phyloP scores from a whole-genome alignment of 495 filamentous ascomycete species.

The Talaromyces liani region DNA sequence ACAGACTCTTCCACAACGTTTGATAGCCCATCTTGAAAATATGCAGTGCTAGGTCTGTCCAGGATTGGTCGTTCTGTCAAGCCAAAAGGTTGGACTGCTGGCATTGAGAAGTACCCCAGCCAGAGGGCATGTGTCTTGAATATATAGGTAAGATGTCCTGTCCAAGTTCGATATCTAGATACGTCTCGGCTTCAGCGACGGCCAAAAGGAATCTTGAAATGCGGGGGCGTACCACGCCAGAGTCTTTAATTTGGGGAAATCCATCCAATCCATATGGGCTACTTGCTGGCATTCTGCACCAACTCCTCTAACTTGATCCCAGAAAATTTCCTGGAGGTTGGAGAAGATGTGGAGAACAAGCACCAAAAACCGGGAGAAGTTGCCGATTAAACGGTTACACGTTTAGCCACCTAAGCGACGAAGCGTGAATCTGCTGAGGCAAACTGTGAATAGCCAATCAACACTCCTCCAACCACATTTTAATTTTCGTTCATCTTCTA shows the following conservation, averaged over 20 bases:
- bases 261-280: background rate
- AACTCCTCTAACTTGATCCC: background rate
- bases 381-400: background rate
- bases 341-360: background rate
- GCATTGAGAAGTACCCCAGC: background rate
- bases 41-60: background rate
- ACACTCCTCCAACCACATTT: background rate
- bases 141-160: background rate
- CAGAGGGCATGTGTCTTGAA: background rate
- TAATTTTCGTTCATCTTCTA: background rate
- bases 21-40: constrained; percentile 25
- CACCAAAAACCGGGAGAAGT: background rate
- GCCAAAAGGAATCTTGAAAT: background rate
- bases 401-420: background rate
- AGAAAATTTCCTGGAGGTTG: background rate
- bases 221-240: background rate
- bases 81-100: background rate
- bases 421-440: background rate
- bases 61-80: background rate
- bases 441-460: background rate
- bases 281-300: background rate
- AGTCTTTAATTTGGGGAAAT: background rate
- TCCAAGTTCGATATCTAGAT: background rate
- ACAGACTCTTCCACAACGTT: constrained; percentile 35
- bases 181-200: background rate